Evolutionary conservation across 225 moss, liverwort and hornwort genomes (phyloP).

Genomic region (Rhytidiadelphus loreus): DNA sequence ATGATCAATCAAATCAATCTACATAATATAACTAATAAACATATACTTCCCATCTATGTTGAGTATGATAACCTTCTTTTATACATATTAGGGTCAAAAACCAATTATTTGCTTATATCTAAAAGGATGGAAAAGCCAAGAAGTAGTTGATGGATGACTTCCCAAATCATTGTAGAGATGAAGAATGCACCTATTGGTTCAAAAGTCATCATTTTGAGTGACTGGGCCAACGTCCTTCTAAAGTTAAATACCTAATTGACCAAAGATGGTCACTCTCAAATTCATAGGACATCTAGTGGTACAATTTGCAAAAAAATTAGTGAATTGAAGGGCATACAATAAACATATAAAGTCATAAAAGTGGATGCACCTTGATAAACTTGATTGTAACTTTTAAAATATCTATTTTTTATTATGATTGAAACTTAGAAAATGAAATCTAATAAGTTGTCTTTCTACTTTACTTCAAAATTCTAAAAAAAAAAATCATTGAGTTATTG

Average conservation of each 20-base stretch:
- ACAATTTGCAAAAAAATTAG: background rate
- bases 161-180: background rate
- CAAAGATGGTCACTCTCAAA: background rate
- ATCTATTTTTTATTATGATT: background rate
- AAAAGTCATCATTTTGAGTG: background rate
- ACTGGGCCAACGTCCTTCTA: accelerated
- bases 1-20: background rate
- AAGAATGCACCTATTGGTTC: background rate
- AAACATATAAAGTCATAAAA: background rate
- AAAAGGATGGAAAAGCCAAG: accelerated
- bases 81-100: background rate
- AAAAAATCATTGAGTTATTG: background rate
- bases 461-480: background rate
- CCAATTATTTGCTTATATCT: background rate
- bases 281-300: background rate
- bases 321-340: background rate
- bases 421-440: background rate
- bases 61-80: background rate
- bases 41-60: background rate
- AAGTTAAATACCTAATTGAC: background rate
- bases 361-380: accelerated
- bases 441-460: background rate
- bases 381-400: background rate
- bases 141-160: background rate
- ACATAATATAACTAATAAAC: background rate